Base-by-base conservation (phyloP, 139 green algal genomes). In the Haematococcus lacustris region DNA sequence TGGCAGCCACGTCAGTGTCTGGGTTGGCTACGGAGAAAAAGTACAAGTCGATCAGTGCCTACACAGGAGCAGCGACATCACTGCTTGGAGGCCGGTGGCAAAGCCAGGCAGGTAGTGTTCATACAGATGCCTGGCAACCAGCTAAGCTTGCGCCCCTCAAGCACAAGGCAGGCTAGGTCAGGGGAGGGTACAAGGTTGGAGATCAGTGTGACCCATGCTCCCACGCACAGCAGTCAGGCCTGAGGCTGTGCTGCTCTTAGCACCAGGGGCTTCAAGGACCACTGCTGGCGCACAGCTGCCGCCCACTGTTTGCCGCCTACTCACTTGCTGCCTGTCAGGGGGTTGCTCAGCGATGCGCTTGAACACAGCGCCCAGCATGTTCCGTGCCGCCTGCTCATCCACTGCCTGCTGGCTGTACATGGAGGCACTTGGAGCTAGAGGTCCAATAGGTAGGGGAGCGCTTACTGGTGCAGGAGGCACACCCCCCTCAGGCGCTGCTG, bases 291-390 rank as follows among this genome's bases (percentile, higher is more conserved):
- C 59, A 66, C 21, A 66, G 25, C 59, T 66, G 13, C 23, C 59
- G 30, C 23, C 23, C 9, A n/a, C n/a, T n/a, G n/a, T n/a, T n/a
- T n/a, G n/a, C n/a, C n/a, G n/a, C n/a, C 9, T 33, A 68, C 70
- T 1, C 33, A 82, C 79, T 68, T 83, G 68, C 23, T 83, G n/a
- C 30, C 67, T 38, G n/a, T 80, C 84, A 13, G 71, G 76, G 5
- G 62, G 53, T 74, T 93, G 89, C 41, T 93, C 86, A 65, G 86
- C 86, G 51, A 93, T 91, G 74, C 87, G 86, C 71, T 90, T 88
- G 79, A 93, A 93, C 65, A 93, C 89, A 64, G 71, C 47, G 32
- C 83, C 81, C 68, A 93, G 78, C 64, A 80, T 73, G 47, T 75
- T 73, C 39, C 85, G 80, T 0, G 85, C 74, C 37, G 81, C 73